Evolutionary conservation across 352 stramenopile species (phyloP), one percentile per base, ranked within the genome.

Genomic region (Globisporangium canariense): DNA sequence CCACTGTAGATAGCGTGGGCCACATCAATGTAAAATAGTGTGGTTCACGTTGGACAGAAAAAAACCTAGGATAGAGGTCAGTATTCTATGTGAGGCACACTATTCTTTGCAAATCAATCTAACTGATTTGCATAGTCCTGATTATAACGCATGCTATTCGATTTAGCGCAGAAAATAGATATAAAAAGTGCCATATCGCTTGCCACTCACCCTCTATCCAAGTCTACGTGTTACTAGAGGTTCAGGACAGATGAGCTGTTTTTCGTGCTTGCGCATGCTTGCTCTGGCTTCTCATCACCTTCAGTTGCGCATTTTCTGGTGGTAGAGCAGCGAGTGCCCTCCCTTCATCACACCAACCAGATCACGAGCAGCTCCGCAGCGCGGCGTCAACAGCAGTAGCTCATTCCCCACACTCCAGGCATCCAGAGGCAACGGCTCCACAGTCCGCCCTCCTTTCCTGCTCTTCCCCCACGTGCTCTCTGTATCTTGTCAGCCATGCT

Each of bases 281-380:
- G 20, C 38, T 51, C 40, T 36, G 16, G 5, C 6, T 32, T 52
- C 22, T 45, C 25, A 56, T 46, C 41, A 63, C 46, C 22, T 64
- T 25, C 58, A 64, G 41, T 60, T 60, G 34, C 40, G 56, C 38
- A 53, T 53, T 62, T 62, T 62, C 56, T 64, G 58, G 58, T 64
- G 58, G 58, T 4, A 46, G 58, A 57, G 47, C 54, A 18, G 10
- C 38, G 25, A 28, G 16, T 7, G 7, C 34, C 8, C 34, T 40
- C 34, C 34, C 34, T 28, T 55, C 57, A 62, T 54, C 18, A 46
- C 7, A 38, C 18, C 16, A 49, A 9, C 45, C 9, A 5, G 34
- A 40, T n/a, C 20, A 36, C n/a, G n/a, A 55, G 50, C 50, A 41
- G 50, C 50, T 36, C 28, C 14, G 22, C 28, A 55, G 11, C 20